Base-by-base conservation (phyloP, 768 basidiomycete species). In the Gyrodon lividus region DNA sequence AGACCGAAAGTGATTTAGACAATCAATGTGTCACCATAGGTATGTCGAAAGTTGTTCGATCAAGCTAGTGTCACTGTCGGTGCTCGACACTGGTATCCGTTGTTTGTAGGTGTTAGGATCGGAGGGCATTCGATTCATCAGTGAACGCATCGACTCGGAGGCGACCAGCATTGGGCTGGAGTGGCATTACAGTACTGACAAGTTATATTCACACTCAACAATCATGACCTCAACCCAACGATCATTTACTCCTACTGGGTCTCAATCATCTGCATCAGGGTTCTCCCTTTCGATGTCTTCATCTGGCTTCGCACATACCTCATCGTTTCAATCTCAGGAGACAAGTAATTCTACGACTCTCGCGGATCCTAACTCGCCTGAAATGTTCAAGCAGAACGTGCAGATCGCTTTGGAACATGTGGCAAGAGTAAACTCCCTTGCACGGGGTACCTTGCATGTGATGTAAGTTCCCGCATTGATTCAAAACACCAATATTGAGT, bases 321-420 rank as follows among this genome's bases (percentile, higher is more conserved):
- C 60, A 14, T 46, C 57, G 6, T 69, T 60, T 13, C 56, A 67
- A n/a, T 69, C 68, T 14, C 69, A 70, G 48, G 65, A 64, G 14
- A 61, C 65, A 19, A 52, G 46, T 6, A 33, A 40, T 14, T 46
- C 50, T 2, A 14, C 55, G 10, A 53, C 59, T 1, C 64, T 70
- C 43, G 53, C 50, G 6, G 84, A 86, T 52, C 78, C 76, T 14
- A 86, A 80, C 52, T 81, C 84, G 20, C 79, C 81, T 14, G 81
- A 79, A 23, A 50, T 74, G n/a, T 84, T 88, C 72, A 82, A 80
- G 54, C 78, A 80, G 45, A 83, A 82, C 61, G 54, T 84, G 1
- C 74, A 74, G 35, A 46, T 76, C 14, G 70, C 76, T 0, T 74
- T 77, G 48, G 74, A 78, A 34, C 77, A 81, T 17, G 73, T 84